Evolutionary conservation across 1,139 yeast species (phyloP), one percentile per base, ranked within the genome.

Genomic region (Entelexis sorbosivorans): DNA sequence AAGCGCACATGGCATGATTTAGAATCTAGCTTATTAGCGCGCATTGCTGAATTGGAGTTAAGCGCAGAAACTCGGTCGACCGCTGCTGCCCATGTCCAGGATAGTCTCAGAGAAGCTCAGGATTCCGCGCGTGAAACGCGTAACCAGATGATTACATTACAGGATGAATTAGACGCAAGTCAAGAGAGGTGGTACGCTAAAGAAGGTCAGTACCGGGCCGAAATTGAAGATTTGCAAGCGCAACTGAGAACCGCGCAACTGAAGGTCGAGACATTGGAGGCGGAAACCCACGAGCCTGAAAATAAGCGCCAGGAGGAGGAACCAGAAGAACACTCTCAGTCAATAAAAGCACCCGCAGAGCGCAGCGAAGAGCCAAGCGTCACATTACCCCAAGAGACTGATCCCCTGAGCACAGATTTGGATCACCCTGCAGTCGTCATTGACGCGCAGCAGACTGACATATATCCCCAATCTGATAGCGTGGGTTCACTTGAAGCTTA

Each of bases 1-100:
- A 77, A 77, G 49, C 80, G 77, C 51, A 79, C 77, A 61, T 82
- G 88, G 87, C 74, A 77, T 49, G 69, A 74, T 14, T 74, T 80
- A 36, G 89, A 83, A 60, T 67, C 76, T 29, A 72, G 73, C 34
- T 65, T 82, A 51, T 68, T 73, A 47, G 61, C 66, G 16, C 76
- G 77, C 52, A 69, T 79, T 9, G 71, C 75, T 24, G 66, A 66
- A 35, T 66, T 81, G 39, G 73, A 76, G 36, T 56, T 38, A 17
- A 64, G 70, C 3, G 56, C 71, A 2, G 78, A 74, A 9, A 58
- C 59, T n/a, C 45, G 50, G 9, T 38, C 26, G 11, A 8, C 22
- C 3, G 19, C 50, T 5, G 43, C 34, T n/a, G 13, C 42, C 5
- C 44, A 51, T 19, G 49, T 56, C 3, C 53, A 55, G 31, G 17